Base-by-base conservation (phyloP, 495 filamentous ascomycete species). In the Podospora appendiculata region DNA sequence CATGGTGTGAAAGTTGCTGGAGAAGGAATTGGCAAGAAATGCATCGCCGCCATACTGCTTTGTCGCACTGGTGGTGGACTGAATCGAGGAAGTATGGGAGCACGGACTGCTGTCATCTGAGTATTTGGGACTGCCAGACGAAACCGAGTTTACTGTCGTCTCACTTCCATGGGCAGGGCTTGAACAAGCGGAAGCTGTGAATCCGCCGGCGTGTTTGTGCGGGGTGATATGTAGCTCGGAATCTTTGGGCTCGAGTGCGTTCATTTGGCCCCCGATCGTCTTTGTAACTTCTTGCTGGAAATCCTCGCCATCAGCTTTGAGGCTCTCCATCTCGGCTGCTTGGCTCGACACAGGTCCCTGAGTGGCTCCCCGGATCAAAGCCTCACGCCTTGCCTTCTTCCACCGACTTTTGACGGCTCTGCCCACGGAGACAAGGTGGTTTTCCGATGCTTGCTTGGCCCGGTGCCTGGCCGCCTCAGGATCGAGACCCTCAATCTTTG, bases 81-180 rank as follows among this genome's bases (percentile, higher is more conserved):
- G 1, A 14, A 14, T 40, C 2, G 41, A 44, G 13, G 41, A 44
- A 11, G 18, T 5, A n/a, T 25, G 25, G 5, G 25, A 25, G 25
- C 25, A 25, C 25, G 45, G 41, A 0, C 40, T 19, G 17, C 19
- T 42, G 3, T 47, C 52, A 40, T 43, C 52, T 5, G 50, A 55
- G 32, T n/a, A 50, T 3, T 45, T 8, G 3, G 57, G 57, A 34
- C 50, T 56, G 54, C 19, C 39, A 49, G 53, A 60, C 10, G 52
- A 45, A 5, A 32, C 25, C 1, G 57, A 54, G 6, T 50, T 50
- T 0, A 18, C 33, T 12, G 55, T 56, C 3, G 59, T 62, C 33
- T 57, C 56, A 33, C 56, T 57, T 10, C 54, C 56, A 19, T 55
- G 48, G 12, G 36, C 43, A 6, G 59, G 56, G 17, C 47, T 51